phyloP scores from a whole-genome alignment of 345 rosid species.

The Ailanthus altissimus region DNA sequence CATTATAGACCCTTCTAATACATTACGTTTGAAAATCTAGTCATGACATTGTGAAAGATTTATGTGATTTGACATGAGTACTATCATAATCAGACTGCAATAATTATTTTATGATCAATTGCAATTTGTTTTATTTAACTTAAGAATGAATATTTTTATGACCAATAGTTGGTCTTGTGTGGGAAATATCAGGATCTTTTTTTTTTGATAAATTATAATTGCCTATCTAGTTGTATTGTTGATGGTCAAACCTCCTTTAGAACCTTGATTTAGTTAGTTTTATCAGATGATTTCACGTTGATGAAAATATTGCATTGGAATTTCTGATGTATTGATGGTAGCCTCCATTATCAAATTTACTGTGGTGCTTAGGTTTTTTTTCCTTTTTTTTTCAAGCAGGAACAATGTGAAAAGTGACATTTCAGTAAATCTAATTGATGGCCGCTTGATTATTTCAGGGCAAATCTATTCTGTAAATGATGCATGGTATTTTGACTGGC shows the following conservation, averaged over 20 bases:
- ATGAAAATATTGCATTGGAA: neutral
- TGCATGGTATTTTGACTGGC: conserved; percentile 95
- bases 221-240: neutral
- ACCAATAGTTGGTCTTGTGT: neutral
- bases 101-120: neutral
- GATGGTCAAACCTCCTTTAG: neutral
- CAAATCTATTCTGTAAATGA: conserved; percentile 94
- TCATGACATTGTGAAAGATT: neutral
- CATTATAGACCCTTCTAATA: neutral
- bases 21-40: neutral
- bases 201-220: neutral
- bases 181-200: conserved; percentile 1
- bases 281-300: neutral
- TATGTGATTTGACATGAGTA: neutral
- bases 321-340: neutral
- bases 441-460: conserved; percentile 43
- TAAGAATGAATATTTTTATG: neutral
- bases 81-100: neutral
- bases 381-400: neutral
- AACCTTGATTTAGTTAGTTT: neutral
- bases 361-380: neutral
- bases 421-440: conserved; percentile 10
- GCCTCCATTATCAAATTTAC: neutral
- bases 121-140: neutral
- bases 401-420: neutral